These are phyloP conservation scores for Escallonia herrerae DNA, from an alignment of 129 eudicot species.

Conservation along the genomic window DNA sequence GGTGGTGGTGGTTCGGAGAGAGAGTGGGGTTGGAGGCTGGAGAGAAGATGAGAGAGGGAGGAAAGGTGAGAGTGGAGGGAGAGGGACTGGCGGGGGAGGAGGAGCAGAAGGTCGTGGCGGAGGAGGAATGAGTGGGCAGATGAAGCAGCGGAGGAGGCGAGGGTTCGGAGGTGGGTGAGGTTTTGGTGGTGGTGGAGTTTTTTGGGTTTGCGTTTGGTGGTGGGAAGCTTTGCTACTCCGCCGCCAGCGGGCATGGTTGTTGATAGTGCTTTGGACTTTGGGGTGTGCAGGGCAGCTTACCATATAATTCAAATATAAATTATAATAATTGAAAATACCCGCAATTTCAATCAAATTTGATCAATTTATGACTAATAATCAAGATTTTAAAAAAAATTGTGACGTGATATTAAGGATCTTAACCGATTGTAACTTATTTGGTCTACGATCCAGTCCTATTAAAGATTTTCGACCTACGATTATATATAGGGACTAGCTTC, in stretches of 20 bases:
- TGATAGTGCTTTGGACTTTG: neutral
- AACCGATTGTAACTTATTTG: too few species aligned
- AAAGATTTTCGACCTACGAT: too few species aligned
- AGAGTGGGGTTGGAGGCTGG: neutral
- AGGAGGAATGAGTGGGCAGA: constrained; percentile 67
- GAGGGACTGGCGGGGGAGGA: constrained; percentile 46
- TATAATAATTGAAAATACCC: too few species aligned
- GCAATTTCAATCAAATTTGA: too few species aligned
- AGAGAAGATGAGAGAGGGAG: constrained; percentile 17
- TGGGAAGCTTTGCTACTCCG: neutral
- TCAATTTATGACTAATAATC: too few species aligned
- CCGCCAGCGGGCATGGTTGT: neutral
- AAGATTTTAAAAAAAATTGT: too few species aligned
- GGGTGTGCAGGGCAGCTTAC: too few species aligned
- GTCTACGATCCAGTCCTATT: too few species aligned
- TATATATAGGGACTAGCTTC: too few species aligned
- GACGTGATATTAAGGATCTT: too few species aligned
- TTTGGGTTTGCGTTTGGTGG: neutral
- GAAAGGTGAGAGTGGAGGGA: constrained; percentile 42
- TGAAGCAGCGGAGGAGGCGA: constrained; percentile 39
- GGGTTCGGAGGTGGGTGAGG: neutral
- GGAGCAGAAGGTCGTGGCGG: constrained; percentile 63
- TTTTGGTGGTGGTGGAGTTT: neutral
- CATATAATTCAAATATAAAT: too few species aligned
- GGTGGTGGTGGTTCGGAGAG: neutral